Evolutionary conservation across 148 eudicot genomes (phyloP).

Genomic region (Rheum nobile): DNA sequence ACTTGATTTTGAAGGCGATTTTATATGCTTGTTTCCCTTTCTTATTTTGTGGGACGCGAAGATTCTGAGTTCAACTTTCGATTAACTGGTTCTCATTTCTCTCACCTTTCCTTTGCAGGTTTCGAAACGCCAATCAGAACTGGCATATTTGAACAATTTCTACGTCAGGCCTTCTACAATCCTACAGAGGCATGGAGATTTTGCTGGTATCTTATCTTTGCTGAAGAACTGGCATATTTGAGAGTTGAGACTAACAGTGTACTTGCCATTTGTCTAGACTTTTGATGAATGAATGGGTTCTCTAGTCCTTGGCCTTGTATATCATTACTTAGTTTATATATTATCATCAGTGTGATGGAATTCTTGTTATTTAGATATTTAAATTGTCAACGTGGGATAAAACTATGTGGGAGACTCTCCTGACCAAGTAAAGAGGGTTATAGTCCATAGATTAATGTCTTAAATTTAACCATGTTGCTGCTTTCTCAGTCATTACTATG

Average conservation of each 20-base stretch:
- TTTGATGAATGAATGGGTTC: not conserved
- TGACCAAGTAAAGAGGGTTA: too few relatives aligned
- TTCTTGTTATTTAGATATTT: not conserved
- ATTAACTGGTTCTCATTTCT: not conserved
- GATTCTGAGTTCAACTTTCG: not conserved
- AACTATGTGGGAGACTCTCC: too few relatives aligned
- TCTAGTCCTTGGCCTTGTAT: not conserved
- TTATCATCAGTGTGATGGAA: not conserved
- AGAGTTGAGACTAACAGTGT: not conserved
- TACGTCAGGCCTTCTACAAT: slow-evolving; percentile 24
- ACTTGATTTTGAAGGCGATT: not conserved
- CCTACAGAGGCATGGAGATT: slow-evolving; percentile 25
- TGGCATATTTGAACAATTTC: slow-evolving; percentile 29
- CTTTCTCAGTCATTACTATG: too few relatives aligned
- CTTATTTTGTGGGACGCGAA: not conserved
- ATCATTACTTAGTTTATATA: not conserved
- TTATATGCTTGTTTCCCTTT: not conserved
- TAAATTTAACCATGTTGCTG: not conserved
- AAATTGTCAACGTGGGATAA: too few relatives aligned
- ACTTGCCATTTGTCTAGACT: not conserved
- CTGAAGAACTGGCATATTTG: not conserved
- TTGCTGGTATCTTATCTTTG: slow-evolving; percentile 29
- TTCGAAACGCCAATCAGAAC: slow-evolving; percentile 31
- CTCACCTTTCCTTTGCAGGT: slow-evolving; percentile 25
- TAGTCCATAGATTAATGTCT: not conserved